These are phyloP conservation scores for Gossypioides kirkii DNA, from an alignment of 345 rosid species.

Conservation along the genomic window DNA sequence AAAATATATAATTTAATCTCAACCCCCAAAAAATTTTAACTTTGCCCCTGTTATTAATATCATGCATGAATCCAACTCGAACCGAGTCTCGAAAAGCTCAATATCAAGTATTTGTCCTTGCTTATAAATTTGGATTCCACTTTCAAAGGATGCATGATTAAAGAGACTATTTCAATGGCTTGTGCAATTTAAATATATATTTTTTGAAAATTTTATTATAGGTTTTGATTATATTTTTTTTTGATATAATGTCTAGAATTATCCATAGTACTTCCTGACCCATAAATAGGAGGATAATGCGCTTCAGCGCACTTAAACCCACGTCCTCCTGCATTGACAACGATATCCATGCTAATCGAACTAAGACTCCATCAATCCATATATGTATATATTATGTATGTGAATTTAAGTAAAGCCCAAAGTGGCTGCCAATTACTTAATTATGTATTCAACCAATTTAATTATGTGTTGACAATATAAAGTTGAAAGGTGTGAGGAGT, in stretches of 20 bases:
- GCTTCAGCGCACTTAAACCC: too few relatives aligned
- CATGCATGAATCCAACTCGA: too few relatives aligned
- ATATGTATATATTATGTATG: neutral
- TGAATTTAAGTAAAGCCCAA: neutral
- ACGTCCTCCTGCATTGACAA: too few relatives aligned
- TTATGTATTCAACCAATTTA: neutral
- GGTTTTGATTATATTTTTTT: too few relatives aligned
- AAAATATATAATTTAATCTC: too few relatives aligned
- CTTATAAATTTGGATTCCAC: neutral
- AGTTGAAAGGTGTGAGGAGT: conserved; percentile 12
- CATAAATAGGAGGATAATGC: too few relatives aligned
- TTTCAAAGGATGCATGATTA: neutral
- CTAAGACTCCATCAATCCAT: too few relatives aligned
- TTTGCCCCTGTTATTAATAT: too few relatives aligned
- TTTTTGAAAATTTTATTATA: too few relatives aligned
- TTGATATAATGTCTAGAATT: too few relatives aligned
- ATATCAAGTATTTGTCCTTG: neutral
- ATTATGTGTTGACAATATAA: conserved; percentile 14
- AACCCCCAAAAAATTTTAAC: too few relatives aligned
- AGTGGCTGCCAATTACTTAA: conserved; percentile 14
- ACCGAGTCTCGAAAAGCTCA: neutral
- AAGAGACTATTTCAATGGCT: conserved; percentile 12
- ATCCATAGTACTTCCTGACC: fast-evolving
- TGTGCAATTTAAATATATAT: neutral
- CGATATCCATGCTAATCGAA: too few relatives aligned